Conservation (phyloP, 352 stramenopile species). For the Pythium sp. region DNA sequence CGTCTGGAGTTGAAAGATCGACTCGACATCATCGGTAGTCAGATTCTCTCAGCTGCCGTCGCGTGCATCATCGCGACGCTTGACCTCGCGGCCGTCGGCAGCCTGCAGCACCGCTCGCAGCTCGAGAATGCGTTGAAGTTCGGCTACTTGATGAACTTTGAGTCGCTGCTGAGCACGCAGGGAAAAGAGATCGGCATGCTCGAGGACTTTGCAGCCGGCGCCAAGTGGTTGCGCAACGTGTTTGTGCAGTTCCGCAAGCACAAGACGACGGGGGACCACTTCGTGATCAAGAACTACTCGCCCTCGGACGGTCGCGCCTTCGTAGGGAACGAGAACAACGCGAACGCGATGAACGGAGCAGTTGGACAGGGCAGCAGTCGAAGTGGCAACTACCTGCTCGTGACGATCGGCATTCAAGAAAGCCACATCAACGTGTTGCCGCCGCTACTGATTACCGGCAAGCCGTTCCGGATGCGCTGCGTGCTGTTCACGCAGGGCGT, state of each 20-base stretch:
- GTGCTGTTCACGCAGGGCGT: slow-evolving; percentile 82
- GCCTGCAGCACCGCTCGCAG: slow-evolving; percentile 53
- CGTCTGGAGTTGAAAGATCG: slow-evolving; percentile 72
- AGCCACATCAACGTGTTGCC: slow-evolving; percentile 55
- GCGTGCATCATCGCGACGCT: slow-evolving; percentile 68
- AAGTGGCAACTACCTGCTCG: slow-evolving; percentile 36
- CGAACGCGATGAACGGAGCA: slow-evolving; percentile 6
- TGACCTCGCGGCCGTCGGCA: slow-evolving; percentile 58
- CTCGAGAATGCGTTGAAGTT: slow-evolving; percentile 51
- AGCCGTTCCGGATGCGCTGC: slow-evolving; percentile 52
- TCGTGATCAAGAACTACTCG: slow-evolving; percentile 58
- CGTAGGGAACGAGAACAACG: slow-evolving; percentile 16
- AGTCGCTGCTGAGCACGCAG: slow-evolving; percentile 87
- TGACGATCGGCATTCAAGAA: slow-evolving; percentile 64
- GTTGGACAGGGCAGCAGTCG: slow-evolving; percentile 4
- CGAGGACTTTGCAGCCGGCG: slow-evolving; percentile 83
- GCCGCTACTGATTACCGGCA: slow-evolving; percentile 36
- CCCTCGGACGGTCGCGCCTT: slow-evolving; percentile 30
- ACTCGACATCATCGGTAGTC: slow-evolving; percentile 64
- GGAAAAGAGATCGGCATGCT: slow-evolving; percentile 96
- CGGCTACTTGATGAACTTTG: slow-evolving; percentile 78
- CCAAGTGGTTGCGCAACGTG: slow-evolving; percentile 77
- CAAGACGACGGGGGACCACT: slow-evolving; percentile 37
- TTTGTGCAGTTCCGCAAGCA: slow-evolving; percentile 74
- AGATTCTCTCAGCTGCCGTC: slow-evolving; percentile 67